Base-by-base conservation (phyloP, 164 flowering plant genomes). In the Umbellularia californica region DNA sequence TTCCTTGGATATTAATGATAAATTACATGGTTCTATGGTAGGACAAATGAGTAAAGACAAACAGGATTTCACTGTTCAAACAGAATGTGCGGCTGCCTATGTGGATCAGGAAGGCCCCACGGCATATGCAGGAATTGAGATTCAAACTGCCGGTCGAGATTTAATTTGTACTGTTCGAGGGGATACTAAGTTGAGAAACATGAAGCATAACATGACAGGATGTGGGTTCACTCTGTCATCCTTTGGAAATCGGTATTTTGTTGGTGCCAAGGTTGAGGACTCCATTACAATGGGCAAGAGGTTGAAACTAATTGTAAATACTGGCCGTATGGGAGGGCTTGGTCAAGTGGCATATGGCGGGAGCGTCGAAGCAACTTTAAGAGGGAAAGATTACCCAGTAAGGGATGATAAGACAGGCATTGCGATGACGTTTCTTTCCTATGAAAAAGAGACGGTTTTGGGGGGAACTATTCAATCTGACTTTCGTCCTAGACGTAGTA, bases 31-130 rank as follows among this genome's bases (percentile, higher is more conserved):
- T 58, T 86, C 89, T 15, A 50, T 89, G 65, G 68, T 85, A 3
- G 98, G 97, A 73, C 97, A 95, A 79, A 77, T 91, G 87, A 93
- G 88, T 89, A 93, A 92, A 81, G 95, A 91, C 80, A 95, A 95
- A 75, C 90, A 86, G 51, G 90, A 86, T 72, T 92, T 90, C 79
- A 91, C 73, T 71, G 73, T 93, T 70, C 96, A 92, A 33, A 85
- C 88, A 10, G 91, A 95, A 76, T 87, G 86, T 80, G 76, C 86
- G 70, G 89, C 87, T 20, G 81, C 86, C 64, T 90, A 85, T 70
- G 55, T 63, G 11, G 80, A 83, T 80, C 41, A 60, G 33, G 84
- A 87, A 2, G 89, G 93, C 9, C 81, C 86, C 74, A 77, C 85
- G 62, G 83, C 80, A 33, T 72, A 77, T 75, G 71, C 85, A 14